Evolutionary conservation across 2,329 filamentous ascomycete genomes (phyloP).

Genomic region (Cladosporium oxysporum): DNA sequence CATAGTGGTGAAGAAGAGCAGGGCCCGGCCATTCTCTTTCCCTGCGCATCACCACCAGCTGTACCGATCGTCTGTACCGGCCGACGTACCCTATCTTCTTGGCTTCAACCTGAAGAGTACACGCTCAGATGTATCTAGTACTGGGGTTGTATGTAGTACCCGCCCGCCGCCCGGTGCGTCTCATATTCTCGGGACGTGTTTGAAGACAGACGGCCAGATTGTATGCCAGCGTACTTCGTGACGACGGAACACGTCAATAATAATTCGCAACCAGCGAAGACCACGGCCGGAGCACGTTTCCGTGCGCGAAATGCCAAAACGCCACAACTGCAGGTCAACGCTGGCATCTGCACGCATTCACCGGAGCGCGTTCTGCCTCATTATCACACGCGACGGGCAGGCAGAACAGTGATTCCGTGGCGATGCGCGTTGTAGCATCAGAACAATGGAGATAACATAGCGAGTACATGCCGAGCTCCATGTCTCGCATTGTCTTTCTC

Average conservation of each 20-base stretch:
- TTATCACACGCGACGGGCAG: slow-evolving; percentile 11
- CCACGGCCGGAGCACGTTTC: not conserved
- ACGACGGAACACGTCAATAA: not conserved
- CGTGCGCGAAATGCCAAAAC: not conserved
- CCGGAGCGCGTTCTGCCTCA: slow-evolving; percentile 14
- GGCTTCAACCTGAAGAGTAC: slow-evolving; percentile 1
- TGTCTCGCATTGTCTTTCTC: not conserved
- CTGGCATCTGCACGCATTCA: slow-evolving; percentile 15
- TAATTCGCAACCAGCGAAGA: not conserved
- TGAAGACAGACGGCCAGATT: not conserved
- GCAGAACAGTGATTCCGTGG: not conserved
- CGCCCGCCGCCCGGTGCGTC: not conserved
- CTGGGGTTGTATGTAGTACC: not conserved
- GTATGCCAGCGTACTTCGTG: not conserved
- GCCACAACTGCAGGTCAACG: not conserved
- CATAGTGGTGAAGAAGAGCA: not conserved
- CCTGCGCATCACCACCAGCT: slow-evolving; percentile 14
- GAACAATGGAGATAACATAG: not conserved
- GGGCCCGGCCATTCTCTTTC: slow-evolving; percentile 9
- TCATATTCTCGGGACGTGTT: not conserved
- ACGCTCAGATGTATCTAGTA: not conserved
- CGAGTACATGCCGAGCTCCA: not conserved
- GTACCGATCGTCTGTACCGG: slow-evolving; percentile 18
- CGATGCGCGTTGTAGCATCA: not conserved
- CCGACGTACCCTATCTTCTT: not conserved